A percentile compares a stretch with the other conserved stretches of the same genome.
Evolutionary conservation across 208 protist species (phyloP).

Genomic region (Hexamita inflata): DNA sequence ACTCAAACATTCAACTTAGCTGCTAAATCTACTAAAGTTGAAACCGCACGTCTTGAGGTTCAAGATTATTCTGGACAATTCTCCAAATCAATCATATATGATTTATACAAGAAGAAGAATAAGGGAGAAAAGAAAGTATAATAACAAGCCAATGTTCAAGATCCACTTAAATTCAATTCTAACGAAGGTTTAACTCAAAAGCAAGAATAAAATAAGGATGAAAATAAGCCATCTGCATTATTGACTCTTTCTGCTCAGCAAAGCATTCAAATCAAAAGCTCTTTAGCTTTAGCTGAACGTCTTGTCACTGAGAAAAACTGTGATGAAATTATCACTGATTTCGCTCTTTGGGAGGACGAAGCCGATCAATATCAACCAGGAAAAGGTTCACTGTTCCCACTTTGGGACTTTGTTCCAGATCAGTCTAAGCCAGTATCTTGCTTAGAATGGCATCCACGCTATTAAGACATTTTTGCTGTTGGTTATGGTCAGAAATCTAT

Average conservation of each 20-base stretch:
- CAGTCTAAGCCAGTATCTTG: background rate
- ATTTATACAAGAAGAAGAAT: slow-evolving; percentile 17
- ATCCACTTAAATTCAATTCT: slow-evolving; percentile 5
- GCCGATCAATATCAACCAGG: background rate
- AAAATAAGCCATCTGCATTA: slow-evolving; percentile 11
- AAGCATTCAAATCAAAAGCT: background rate
- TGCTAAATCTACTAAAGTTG: background rate
- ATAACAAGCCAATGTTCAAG: background rate
- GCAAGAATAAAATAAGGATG: slow-evolving; percentile 2
- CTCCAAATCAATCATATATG: slow-evolving; percentile 12
- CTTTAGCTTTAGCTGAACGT: background rate
- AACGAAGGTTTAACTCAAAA: background rate
- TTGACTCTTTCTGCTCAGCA: background rate
- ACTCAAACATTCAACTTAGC: background rate
- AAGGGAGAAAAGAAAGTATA: background rate
- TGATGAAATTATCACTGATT: slow-evolving; percentile 11
- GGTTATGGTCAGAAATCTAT: background rate
- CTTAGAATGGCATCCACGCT: background rate
- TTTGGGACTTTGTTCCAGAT: slow-evolving; percentile 2
- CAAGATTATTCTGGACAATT: background rate
- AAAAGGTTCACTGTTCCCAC: slow-evolving; percentile 3
- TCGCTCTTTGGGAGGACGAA: background rate
- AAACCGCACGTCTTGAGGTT: background rate
- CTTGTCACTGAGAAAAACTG: background rate
- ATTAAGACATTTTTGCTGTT: slow-evolving; percentile 14